Evolutionary conservation across 768 basidiomycete genomes (phyloP).

Genomic region (Amanita phalloides): DNA sequence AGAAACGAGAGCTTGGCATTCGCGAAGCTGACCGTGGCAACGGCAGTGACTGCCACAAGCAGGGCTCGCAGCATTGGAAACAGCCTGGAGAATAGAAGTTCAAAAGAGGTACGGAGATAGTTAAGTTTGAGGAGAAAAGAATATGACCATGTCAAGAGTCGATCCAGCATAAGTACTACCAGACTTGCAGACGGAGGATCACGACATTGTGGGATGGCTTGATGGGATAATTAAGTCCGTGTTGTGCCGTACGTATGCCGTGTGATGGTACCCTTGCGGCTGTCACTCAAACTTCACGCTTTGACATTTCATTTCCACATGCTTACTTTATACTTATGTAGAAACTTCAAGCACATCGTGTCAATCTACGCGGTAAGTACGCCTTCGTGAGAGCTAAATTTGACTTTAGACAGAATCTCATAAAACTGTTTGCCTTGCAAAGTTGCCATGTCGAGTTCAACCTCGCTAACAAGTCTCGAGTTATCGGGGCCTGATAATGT

Average conservation of each 20-base stretch:
- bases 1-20: conserved; percentile 14
- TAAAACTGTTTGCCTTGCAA: conserved; percentile 51
- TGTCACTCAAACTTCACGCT: too few species aligned
- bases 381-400: conserved; percentile 13
- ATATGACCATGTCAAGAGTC: neutral
- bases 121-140: neutral
- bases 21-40: conserved; percentile 8
- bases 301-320: too few species aligned
- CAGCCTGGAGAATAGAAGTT: neutral
- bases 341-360: too few species aligned
- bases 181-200: too few species aligned
- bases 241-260: too few species aligned
- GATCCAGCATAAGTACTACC: too few species aligned
- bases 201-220: too few species aligned
- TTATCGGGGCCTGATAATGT: conserved; percentile 45
- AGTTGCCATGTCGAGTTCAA: conserved; percentile 47
- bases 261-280: too few species aligned
- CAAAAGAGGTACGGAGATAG: neutral
- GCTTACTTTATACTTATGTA: too few species aligned
- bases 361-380: neutral
- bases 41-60: conserved; percentile 4
- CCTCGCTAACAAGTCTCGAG: conserved; percentile 44
- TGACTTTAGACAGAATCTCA: conserved; percentile 33
- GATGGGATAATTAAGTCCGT: too few species aligned
- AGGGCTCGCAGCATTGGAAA: conserved; percentile 8